A percentile compares a stretch with the other conserved stretches of the same genome.
These are phyloP conservation scores for Talaromyces proteolyticus DNA, from an alignment of 495 filamentous ascomycete species.

Conservation along the genomic window DNA sequence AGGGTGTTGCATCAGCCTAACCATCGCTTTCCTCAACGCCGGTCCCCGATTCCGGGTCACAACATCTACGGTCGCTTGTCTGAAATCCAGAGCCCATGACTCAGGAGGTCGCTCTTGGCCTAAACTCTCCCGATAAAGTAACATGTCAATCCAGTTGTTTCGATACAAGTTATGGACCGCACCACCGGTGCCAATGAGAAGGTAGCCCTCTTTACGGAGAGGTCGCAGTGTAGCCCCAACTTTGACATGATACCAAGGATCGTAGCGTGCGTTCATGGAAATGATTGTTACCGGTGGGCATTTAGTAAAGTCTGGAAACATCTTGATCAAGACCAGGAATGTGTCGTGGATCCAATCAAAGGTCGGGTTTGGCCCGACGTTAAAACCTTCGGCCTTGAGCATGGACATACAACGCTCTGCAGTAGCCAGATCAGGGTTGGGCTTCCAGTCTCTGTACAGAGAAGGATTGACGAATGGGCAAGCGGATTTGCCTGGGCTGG, in stretches of 20 bases:
- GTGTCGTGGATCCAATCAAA: constrained; percentile 66
- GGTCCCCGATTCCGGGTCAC: constrained; percentile 43
- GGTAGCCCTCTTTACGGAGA: constrained; percentile 41
- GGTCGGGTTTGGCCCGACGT: constrained; percentile 33
- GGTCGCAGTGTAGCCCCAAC: constrained; percentile 46
- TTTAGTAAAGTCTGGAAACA: constrained; percentile 42
- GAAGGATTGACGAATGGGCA: constrained; percentile 53
- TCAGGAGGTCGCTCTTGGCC: constrained; percentile 50
- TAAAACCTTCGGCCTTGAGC: constrained; percentile 41
- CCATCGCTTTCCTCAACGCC: constrained; percentile 39
- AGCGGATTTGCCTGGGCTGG: constrained; percentile 46
- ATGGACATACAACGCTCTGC: constrained; percentile 37
- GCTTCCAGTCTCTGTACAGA: constrained; percentile 51
- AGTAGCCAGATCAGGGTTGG: constrained; percentile 47
- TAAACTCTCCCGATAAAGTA: constrained; percentile 54
- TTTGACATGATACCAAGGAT: constrained; percentile 54
- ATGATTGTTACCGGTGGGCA: constrained; percentile 56
- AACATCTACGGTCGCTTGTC: constrained; percentile 52
- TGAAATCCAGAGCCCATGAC: constrained; percentile 50
- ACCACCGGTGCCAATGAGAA: constrained; percentile 56
- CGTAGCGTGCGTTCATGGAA: constrained; percentile 51
- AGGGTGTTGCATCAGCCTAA: constrained; percentile 56
- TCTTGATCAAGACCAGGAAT: constrained; percentile 55
- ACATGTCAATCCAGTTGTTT: constrained; percentile 56
- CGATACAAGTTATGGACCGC: constrained; percentile 60